phyloP scores from a whole-genome alignment of 2,329 filamentous ascomycete genomes.

The Tolypocladium endophyticum region DNA sequence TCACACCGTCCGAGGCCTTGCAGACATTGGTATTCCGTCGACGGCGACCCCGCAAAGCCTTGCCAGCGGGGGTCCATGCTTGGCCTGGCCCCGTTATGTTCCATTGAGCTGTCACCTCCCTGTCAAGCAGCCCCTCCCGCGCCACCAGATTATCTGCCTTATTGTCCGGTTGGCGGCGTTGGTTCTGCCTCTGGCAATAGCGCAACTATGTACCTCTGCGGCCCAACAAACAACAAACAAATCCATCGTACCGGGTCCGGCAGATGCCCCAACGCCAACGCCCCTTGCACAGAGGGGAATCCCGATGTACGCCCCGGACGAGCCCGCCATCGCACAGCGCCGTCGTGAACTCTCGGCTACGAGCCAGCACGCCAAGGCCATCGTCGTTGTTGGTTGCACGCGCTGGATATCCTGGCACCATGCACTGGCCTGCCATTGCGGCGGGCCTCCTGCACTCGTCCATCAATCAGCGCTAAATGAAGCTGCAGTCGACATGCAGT shows the following conservation, averaged over 20 bases:
- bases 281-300: background rate
- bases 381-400: background rate
- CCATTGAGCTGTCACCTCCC: background rate
- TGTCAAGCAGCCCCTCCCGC: background rate
- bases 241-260: background rate
- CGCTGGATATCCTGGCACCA: background rate
- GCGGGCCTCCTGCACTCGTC: background rate
- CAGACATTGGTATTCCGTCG: background rate
- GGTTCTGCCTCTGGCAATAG: background rate
- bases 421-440: background rate
- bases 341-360: background rate
- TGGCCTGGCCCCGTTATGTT: background rate
- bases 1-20: background rate
- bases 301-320: background rate
- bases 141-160: background rate
- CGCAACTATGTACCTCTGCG: background rate
- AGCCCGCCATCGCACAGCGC: background rate
- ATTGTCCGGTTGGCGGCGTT: background rate
- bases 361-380: background rate
- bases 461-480: background rate
- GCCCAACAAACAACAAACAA: background rate
- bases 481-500: background rate
- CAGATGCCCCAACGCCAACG: background rate
- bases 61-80: background rate
- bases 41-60: background rate